Base-by-base conservation (phyloP, 2,329 filamentous ascomycete species). In the Talaromyces sp. region DNA sequence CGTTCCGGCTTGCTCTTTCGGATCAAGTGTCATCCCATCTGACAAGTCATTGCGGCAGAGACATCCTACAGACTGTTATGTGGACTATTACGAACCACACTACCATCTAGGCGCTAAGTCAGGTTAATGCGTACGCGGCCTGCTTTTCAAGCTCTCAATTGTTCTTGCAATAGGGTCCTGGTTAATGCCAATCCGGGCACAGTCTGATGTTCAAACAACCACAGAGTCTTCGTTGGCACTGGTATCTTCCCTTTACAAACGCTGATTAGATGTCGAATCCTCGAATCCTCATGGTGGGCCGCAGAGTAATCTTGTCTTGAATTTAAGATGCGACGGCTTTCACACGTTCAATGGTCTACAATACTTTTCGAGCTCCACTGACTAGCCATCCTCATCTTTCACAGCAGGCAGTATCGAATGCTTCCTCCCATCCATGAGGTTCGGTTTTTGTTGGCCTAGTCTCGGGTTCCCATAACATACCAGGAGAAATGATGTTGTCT, bases 121-220 rank as follows among this genome's bases (percentile, higher is more conserved):
- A 25, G 52, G 31, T 33, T 41, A 25, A 39, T 57, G 33, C 33
- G 25, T 57, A 5, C n/a, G n/a, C 41, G 52, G 39, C 52, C 33
- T 57, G n/a, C 52, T 57, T 22, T 57, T 57, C 19, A 57, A 57
- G n/a, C 52, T 41, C 33, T n/a, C 33, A 39, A 57, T 57, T 57
- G 3, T 39, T 2, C 10, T 39, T 57, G 7, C 19, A 57, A 39
- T 22, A 27, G 31, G 52, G 13, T 8, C 9, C 41, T 45, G 9
- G 41, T 10, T 45, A 45, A n/a, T 5, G 9, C n/a, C 3, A 6
- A 45, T 11, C 8, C 3, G 19, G 10, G 10, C 2, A 45, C 3
- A 45, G n/a, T 45, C 10, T 45, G 9, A 19, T 45, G 9, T 22
- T 45, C 3, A 11, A 27, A 45, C 9, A 27, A 27, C 27, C 10